Base-by-base conservation (phyloP, 2,329 filamentous ascomycete genomes). In the Colletotrichum sp. region DNA sequence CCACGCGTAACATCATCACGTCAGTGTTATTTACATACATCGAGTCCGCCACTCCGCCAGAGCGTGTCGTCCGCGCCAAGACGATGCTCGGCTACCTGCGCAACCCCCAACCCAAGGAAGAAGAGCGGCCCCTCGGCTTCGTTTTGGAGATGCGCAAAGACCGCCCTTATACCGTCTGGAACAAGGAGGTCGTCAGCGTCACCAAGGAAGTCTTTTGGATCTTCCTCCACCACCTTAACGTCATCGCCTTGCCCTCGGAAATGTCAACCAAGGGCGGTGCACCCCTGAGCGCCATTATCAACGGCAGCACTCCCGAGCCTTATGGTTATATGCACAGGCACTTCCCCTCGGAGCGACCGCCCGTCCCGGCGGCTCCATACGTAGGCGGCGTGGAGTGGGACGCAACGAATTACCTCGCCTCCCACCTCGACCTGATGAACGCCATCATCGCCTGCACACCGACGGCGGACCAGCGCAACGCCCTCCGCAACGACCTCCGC, bases 191-290 rank as follows among this genome's bases (percentile, higher is more conserved):
- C 21, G 93, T 93, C 76, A 96, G 95, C 80, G 96, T 99, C 64
- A 98, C 96, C 57, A 98, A 98, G 84, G 96, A 99, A 84, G 96
- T 99, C 32, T 99, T 99, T 83, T 99, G 96, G 96, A 99, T 99
- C 83, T 99, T 99, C 87, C 89, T 99, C 70, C 96, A 99, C 85
- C 95, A 98, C 80, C 89, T 98, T 74, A 99, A 99, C 81, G 93
- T 98, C 62, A 91, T 99, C 49, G 90, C 95, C 26, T 85, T 95
- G 39, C 91, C 93, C 3, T 81, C 86, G 39, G 87, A 88, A 60
- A 85, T 85, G 79, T 83, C 85, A 62, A 81, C 67, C 75, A 80
- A 71, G 75, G 77, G 69, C 75, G 75, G 72, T n/a, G 76, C 71
- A 67, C 75, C 77, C 78, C 72, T 79, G 79, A 68, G 71, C 13